A percentile compares a stretch with the other conserved stretches of the same genome.
Evolutionary conservation across 2,329 filamentous ascomycete species (phyloP).

Genomic region (Cucurbitaria berberidis): DNA sequence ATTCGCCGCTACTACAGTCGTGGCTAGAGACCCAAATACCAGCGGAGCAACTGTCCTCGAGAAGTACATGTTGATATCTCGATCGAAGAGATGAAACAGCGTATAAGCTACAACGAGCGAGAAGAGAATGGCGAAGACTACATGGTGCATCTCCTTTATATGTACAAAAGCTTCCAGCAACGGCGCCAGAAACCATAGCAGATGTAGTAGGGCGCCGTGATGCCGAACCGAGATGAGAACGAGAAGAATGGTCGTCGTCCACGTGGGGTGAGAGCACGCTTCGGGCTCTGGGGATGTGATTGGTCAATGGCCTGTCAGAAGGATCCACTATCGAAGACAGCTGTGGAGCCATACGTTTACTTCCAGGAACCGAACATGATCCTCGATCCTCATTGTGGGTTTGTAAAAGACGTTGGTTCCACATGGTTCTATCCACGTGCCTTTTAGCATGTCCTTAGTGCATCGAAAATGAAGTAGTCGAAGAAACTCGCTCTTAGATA

Average conservation of each 20-base stretch:
- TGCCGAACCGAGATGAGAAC: slow-evolving; percentile 14
- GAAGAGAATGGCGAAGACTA: slow-evolving; percentile 11
- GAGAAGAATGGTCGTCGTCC: slow-evolving; percentile 6
- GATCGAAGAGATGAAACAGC: slow-evolving; percentile 24
- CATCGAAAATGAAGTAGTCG: background rate
- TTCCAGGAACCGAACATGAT: too few species aligned
- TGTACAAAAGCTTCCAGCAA: background rate
- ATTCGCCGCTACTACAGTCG: slow-evolving; percentile 17
- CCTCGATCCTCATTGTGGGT: background rate
- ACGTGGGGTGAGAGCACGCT: slow-evolving; percentile 22
- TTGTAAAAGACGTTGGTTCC: background rate
- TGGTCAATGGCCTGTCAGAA: slow-evolving; percentile 16
- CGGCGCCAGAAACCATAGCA: slow-evolving; percentile 21
- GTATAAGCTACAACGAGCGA: slow-evolving; percentile 25
- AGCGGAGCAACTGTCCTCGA: slow-evolving; percentile 22
- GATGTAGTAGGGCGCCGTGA: slow-evolving; percentile 23
- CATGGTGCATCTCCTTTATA: slow-evolving; percentile 38
- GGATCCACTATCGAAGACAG: background rate
- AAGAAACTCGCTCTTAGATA: background rate
- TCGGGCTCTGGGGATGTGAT: slow-evolving; percentile 15
- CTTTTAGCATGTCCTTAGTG: background rate
- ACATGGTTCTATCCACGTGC: background rate
- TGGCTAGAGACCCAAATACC: slow-evolving; percentile 21
- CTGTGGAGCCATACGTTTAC: background rate
- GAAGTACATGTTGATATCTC: slow-evolving; percentile 29